Evolutionary conservation across 2,329 filamentous ascomycete genomes (phyloP), one percentile per base, ranked within the genome.

Genomic region (Chaetothyriales sp.): DNA sequence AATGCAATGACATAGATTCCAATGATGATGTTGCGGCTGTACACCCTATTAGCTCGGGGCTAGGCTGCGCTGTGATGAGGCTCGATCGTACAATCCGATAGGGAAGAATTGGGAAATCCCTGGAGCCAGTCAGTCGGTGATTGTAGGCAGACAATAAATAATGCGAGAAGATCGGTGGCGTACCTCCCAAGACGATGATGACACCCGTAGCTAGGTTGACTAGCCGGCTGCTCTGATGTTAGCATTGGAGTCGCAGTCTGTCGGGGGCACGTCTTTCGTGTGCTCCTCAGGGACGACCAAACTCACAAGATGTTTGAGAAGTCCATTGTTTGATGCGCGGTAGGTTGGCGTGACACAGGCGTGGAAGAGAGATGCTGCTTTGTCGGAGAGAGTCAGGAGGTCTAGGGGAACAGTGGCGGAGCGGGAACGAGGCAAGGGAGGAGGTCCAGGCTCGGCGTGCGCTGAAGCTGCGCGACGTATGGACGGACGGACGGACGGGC

Each of bases 301-400:
- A 76, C 85, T 73, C 76, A 93, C 87, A 94, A 93, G 67, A 81
- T 82, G 71, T 94, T 87, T 57, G 86, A 90, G 74, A 88, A 86
- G 70, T 95, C 88, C 87, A 95, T 94, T 59, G 65, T 74, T 64
- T 57, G 15, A 32, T 18, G 42, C 6, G 32, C 15, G 15, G 10
- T 39, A 9, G 7, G 4, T 39, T 15, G 10, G 32, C 12, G 5
- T 15, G 32, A 39, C 15, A 39, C 32, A 15, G 32, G 32, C 3
- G 1, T 15, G 32, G 15, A 15, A 12, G 3, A 12, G 12, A 15
- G 32, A 12, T 2, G 32, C 10, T 39, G 32, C 32, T 39, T 39
- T 12, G 32, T 39, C 10, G 32, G 32, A 39, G 32, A 39, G 32
- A 15, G 10, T 39, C 32, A 39, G 32, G 32, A 39, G 32, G 32